Base-by-base conservation (phyloP, 441 rosid genomes). In the Erodium moschatum region DNA sequence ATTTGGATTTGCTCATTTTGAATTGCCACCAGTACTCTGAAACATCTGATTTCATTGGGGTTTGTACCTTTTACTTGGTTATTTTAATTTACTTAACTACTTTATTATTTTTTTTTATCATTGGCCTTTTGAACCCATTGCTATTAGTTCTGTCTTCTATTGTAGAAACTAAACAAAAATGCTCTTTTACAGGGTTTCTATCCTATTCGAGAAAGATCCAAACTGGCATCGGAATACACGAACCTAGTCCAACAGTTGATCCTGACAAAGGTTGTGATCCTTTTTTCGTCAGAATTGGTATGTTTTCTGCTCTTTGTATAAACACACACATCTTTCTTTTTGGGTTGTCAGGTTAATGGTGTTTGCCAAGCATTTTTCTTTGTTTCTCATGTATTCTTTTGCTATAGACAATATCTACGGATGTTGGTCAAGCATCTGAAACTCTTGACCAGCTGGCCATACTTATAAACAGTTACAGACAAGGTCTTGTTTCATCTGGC, bases 11-110 rank as follows among this genome's bases (percentile, higher is more conserved):
- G 78, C 92, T 84, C 83, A 92, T 92, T 81, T 83, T 95, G 82
- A 95, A 95, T 82, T 95, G 99, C 80, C 99, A 95, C 76, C 98
- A 90, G 70, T 92, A 90, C 75, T 83, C 99, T 7, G 99, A 95
- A 77, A 90, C 98, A 74, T 95, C 98, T 73, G 99, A 95, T 78
- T 92, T 95, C 74, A 82, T 95, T 75, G 99, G 99, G 87, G 98
- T 92, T 76, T 27, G 96, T 84, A 79, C 13, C 62, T 63, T 44
- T 76, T 64, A 64, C 48, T 60, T 20, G 15, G 64, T 21, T 60
- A 12, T 24, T 60, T 24, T 11, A 60, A 21, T 60, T 10, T 50
- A 61, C 24, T 16, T 73, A 13, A 35, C 61, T 11, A 27, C 44
- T 21, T 58, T 16, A 64, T 38, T 29, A 29, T 29, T 29, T 29